phyloP scores from a whole-genome alignment of 345 rosid genomes.

The Pistacia vera region DNA sequence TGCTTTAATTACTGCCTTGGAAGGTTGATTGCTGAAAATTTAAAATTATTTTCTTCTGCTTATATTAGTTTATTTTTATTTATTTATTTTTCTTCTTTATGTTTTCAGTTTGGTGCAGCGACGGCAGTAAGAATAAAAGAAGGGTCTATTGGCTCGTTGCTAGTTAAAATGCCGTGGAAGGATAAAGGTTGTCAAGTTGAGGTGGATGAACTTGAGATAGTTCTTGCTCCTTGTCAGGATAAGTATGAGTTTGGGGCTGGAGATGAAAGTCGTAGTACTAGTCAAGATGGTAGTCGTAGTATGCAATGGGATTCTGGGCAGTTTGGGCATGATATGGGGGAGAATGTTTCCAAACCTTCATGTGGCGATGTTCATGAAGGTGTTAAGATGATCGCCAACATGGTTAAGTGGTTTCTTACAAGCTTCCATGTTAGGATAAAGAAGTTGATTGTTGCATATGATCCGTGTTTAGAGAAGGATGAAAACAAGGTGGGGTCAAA shows the following conservation, averaged over 20 bases:
- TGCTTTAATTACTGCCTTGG: background rate
- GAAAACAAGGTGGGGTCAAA: slow-evolving; percentile 31
- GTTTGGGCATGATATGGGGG: slow-evolving; percentile 39
- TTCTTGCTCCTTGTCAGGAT: slow-evolving; percentile 56
- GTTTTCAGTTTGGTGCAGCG: slow-evolving; percentile 57
- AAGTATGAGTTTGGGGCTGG: slow-evolving; percentile 27
- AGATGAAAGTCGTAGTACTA: slow-evolving; percentile 34
- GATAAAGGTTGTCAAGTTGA: slow-evolving; percentile 82
- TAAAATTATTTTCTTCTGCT: background rate
- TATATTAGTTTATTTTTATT: background rate
- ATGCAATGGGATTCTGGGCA: slow-evolving; percentile 35
- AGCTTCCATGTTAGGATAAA: slow-evolving; percentile 78
- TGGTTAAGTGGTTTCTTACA: slow-evolving; percentile 87
- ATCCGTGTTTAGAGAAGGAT: slow-evolving; percentile 48
- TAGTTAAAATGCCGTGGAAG: slow-evolving; percentile 84
- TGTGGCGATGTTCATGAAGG: slow-evolving; percentile 88
- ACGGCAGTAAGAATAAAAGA: slow-evolving; percentile 72
- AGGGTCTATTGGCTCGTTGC: slow-evolving; percentile 86
- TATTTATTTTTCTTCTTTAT: slow-evolving; percentile 8
- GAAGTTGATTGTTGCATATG: slow-evolving; percentile 79
- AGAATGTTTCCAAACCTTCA: slow-evolving; percentile 37
- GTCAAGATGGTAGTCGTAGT: slow-evolving; percentile 31
- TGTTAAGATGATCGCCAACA: slow-evolving; percentile 91
- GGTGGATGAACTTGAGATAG: slow-evolving; percentile 87
- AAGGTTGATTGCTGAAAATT: background rate